Evolutionary conservation across 2,329 filamentous ascomycete genomes (phyloP), one percentile per base, ranked within the genome.

Genomic region (Raffaelea ambrosiae): DNA sequence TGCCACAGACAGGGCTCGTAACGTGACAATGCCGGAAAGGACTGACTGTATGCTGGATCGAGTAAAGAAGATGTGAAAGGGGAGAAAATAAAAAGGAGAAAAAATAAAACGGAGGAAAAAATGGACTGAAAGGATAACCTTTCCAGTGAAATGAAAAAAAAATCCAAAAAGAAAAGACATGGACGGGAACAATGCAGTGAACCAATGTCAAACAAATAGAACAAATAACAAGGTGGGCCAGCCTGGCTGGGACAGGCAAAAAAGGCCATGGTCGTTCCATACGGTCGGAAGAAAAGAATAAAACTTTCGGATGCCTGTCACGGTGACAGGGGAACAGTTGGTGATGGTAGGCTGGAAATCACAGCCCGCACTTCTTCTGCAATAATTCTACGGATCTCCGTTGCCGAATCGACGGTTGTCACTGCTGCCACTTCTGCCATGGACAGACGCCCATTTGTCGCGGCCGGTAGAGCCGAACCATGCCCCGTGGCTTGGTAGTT

Each of bases 321-420:
- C 11, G 23, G 23, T 22, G 11, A 23, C 11, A 16, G 38, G 16
- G n/a, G 29, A n/a, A 36, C 26, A 4, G 38, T 20, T 3, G 38
- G 26, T 18, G 40, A 38, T 18, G 44, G 50, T 23, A 45, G 41
- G 18, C 13, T 46, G 2, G 44, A 46, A 20, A 52, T 4, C 2
- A 44, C 42, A 4, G 35, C 44, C 38, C 46, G 38, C 19, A 52
- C 43, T 16, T 52, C 31, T 33, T 47, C 44, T 31, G 46, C 47
- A 13, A 52, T 44, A 13, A 52, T 48, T 36, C 44, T 40, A 11
- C 42, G 42, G 16, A 44, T 44, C 19, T 36, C 5, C 20, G 29
- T 9, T 8, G 42, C 29, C 19, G 26, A 5, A n/a, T 38, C 35
- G 13, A 8, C 35, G 7, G 13, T 19, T 38, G 35, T 38, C 35